These are phyloP conservation scores for Auriscalpium microsporum DNA, from an alignment of 768 basidiomycete genomes.

Conservation along the genomic window DNA sequence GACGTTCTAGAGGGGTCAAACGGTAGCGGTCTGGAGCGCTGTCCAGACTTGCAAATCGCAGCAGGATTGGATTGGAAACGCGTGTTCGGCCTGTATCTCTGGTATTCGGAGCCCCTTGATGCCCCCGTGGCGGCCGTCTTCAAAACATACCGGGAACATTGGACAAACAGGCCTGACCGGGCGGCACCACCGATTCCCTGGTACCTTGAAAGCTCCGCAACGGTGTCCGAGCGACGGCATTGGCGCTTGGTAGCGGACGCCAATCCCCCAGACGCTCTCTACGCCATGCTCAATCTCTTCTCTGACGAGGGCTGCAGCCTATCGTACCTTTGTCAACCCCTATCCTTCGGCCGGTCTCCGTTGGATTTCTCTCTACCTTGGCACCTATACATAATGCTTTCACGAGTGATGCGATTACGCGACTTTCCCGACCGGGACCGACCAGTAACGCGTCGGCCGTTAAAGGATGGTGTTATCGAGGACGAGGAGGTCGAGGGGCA, in stretches of 20 bases:
- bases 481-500: conserved; percentile 59
- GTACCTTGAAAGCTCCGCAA: conserved; percentile 33
- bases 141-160: conserved; percentile 43
- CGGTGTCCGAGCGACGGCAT: conserved; percentile 16
- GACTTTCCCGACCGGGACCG: conserved; percentile 82
- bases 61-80: conserved; percentile 90
- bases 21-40: conserved; percentile 43
- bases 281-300: conserved; percentile 70
- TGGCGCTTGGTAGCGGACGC: conserved; percentile 39
- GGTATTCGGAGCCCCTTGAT: conserved; percentile 74
- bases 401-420: conserved; percentile 71
- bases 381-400: conserved; percentile 87
- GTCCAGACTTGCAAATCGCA: conserved; percentile 52
- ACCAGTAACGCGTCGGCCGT: conserved; percentile 27
- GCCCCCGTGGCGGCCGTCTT: conserved; percentile 65
- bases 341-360: conserved; percentile 67
- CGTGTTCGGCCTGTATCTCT: conserved; percentile 81
- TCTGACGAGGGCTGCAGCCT: conserved; percentile 63
- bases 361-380: conserved; percentile 81
- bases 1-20: conserved; percentile 47
- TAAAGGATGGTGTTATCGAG: conserved; percentile 32
- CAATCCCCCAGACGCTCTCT: conserved; percentile 62
- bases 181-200: conserved; percentile 52
- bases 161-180: conserved; percentile 29
- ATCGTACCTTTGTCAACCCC: conserved; percentile 60